phyloP scores from a whole-genome alignment of 2,329 filamentous ascomycete genomes.

The Cytospora piceicola region DNA sequence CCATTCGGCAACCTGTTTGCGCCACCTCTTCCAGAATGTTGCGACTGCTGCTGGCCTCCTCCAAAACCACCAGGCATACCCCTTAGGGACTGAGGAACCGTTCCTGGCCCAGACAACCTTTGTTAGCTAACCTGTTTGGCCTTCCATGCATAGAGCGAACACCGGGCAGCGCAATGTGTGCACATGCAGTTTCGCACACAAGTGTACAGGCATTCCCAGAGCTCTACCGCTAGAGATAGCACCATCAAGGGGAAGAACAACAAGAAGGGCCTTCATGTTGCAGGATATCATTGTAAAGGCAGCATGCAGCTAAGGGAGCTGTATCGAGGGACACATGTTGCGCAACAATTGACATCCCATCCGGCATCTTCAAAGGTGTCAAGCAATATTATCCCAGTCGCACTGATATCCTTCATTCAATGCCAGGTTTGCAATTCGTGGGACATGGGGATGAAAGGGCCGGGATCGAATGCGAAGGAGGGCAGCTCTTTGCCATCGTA shows the following conservation, averaged over 20 bases:
- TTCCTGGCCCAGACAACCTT: conserved; percentile 45
- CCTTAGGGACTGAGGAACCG: conserved; percentile 64
- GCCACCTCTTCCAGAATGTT: conserved; percentile 57
- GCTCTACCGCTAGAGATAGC: not conserved
- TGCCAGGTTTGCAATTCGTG: not conserved
- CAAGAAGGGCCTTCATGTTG: not conserved
- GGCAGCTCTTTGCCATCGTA: conserved; percentile 29
- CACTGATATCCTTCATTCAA: conserved; percentile 4
- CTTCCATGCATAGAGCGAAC: not conserved
- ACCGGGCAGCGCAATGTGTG: not conserved
- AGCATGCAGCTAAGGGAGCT: not conserved
- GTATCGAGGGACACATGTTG: conserved; percentile 8
- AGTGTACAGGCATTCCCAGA: not conserved
- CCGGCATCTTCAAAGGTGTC: conserved; percentile 8
- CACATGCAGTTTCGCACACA: conserved; percentile 5
- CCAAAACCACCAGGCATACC: conserved; percentile 65
- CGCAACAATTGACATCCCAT: not conserved
- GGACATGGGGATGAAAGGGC: conserved; percentile 10
- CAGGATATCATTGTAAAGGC: not conserved
- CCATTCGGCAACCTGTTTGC: conserved; percentile 66
- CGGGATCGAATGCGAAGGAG: conserved; percentile 19
- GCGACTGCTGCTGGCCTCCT: conserved; percentile 63
- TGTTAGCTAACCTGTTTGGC: conserved; percentile 25
- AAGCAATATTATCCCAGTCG: not conserved
- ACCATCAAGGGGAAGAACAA: not conserved